Conservation (phyloP, 1,139 yeast species). For the Scheffersomyces parashehatae region DNA sequence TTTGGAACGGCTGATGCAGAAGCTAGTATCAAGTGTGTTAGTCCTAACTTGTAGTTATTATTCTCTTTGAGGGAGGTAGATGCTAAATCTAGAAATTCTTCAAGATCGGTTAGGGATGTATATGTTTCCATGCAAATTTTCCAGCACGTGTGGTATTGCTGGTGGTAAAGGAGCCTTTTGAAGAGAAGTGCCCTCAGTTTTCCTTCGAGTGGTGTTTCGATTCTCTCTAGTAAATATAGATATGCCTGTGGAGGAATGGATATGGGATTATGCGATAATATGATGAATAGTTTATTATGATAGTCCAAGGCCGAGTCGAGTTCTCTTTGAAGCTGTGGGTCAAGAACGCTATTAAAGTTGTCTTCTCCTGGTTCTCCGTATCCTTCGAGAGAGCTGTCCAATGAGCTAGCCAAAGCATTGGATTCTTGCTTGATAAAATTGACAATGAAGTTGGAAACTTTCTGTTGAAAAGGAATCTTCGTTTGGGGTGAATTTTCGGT, state of each 20-base stretch:
- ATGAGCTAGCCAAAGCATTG: constrained; percentile 5
- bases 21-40: constrained; percentile 20
- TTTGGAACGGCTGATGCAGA: constrained; percentile 13
- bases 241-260: constrained; percentile 32
- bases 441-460: constrained; percentile 9
- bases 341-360: constrained; percentile 7
- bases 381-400: constrained; percentile 1
- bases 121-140: constrained; percentile 22
- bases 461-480: constrained; percentile 1
- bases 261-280: constrained; percentile 35
- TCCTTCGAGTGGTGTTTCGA: constrained; percentile 21
- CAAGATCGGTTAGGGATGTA: constrained; percentile 37
- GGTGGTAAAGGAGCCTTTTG: constrained; percentile 32
- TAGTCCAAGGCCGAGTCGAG: constrained; percentile 25
- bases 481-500: no score
- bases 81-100: constrained; percentile 34
- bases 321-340: constrained; percentile 17
- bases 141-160: constrained; percentile 35
- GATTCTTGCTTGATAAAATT: constrained; percentile 9
- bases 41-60: constrained; percentile 25
- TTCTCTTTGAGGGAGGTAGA: constrained; percentile 16
- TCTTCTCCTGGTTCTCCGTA: not conserved
- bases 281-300: constrained; percentile 28
- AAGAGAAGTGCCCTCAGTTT: constrained; percentile 22
- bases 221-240: constrained; percentile 19